Base-by-base conservation (phyloP, 176 grass and related monocot species). In the Bothriochloa decipiens region DNA sequence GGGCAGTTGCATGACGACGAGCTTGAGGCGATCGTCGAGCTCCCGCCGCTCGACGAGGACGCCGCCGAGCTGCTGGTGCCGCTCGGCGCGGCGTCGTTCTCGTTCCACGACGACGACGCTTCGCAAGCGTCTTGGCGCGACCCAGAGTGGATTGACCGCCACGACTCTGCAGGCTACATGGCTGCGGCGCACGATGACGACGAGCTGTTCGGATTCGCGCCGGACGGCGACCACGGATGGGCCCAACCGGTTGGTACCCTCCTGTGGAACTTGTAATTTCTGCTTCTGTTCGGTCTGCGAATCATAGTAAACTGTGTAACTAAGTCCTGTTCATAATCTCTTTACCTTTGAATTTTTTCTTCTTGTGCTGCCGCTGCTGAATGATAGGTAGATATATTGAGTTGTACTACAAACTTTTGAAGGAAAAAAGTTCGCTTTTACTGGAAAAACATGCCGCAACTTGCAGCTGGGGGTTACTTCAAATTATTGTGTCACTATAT, bases 231-330 rank as follows among this genome's bases (percentile, higher is more conserved):
- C 49, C 62, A 88, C 17, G 50, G 78, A 35, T 94, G 89, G 83
- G 65, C 32, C 9, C 76, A 73, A 60, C 72, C 86, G 52, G 79
- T 86, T 68, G 89, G 78, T 53, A 57, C 83, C 75, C 43, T 94
- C 13, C 82, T 87, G 7, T 89, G 89, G 89, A 85, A 94, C 85
- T 72, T 90, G 82, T 93, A 68, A 88, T 53, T 7, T 14, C 55
- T 28, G 57, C 8, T 25, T 25, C 55, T 58, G 22, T 16, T 11
- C 17, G 46, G 1, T 75, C 18, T 68, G 11, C 25, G 74, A 45
- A 82, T 82, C n/a, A 76, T 18, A 42, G 2, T 7, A 8, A 7
- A 8, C 13, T 58, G 67, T 15, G 39, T 62, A 65, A 65, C 75
- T 68, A 76, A 81, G 77, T 45, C 18, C 0, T 46, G 37, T 68